A percentile compares a stretch with the other conserved stretches of the same genome.
phyloP scores from a whole-genome alignment of 2,329 filamentous ascomycete genomes.

The Domatiomyces catenatus region DNA sequence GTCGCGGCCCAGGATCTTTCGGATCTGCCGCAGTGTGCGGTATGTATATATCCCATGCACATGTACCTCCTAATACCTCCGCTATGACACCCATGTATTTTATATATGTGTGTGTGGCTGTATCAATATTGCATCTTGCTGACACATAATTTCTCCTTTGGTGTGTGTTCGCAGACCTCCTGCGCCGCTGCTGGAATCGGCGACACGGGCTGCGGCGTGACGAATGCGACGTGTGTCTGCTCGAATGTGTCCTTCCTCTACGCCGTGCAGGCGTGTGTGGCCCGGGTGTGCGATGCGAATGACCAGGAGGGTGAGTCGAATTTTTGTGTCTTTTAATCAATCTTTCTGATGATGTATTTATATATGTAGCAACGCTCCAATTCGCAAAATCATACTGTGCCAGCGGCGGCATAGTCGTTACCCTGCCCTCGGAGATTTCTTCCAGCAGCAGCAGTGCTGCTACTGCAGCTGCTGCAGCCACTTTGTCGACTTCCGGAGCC shows the following conservation, averaged over 20 bases:
- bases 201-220: conserved; percentile 8
- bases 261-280: conserved; percentile 8
- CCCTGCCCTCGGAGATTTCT: conserved; percentile 39
- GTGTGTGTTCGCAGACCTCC: background rate
- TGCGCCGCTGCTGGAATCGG: background rate
- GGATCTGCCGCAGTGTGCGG: background rate
- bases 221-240: conserved; percentile 9
- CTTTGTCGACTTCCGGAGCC: background rate
- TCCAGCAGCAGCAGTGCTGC: conserved; percentile 28
- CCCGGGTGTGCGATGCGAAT: conserved; percentile 5
- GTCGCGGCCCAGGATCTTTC: background rate
- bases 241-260: conserved; percentile 5
- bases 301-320: conserved; percentile 8
- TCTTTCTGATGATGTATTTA: background rate
- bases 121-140: background rate
- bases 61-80: too few species aligned
- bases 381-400: conserved; percentile 8
- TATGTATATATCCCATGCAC: too few species aligned
- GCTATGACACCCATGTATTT: too few species aligned
- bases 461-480: background rate
- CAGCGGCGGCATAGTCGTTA: conserved; percentile 7
- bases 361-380: conserved; percentile 6
- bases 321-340: too few species aligned
- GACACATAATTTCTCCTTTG: background rate
- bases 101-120: too few species aligned